Percentiles rank a stretch among this genome's conserved stretches.
Conservation (phyloP, 2,329 filamentous ascomycete species). For the Beauveria sp. region DNA sequence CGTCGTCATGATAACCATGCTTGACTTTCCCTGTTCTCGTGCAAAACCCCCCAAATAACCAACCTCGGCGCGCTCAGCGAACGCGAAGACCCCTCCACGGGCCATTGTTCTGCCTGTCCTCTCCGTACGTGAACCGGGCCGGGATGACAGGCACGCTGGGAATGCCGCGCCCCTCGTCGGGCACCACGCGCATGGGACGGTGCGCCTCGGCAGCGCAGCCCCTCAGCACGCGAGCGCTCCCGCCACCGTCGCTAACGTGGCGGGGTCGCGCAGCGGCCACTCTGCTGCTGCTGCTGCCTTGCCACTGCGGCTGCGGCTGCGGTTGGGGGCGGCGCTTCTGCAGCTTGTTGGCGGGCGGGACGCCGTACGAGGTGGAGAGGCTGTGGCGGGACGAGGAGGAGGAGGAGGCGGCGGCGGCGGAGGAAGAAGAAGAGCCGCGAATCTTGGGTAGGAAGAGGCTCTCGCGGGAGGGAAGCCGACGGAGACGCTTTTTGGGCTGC, state of each 20-base stretch:
- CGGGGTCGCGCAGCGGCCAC: slow-evolving; percentile 9
- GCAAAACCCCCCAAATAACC: background rate
- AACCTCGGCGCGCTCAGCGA: background rate
- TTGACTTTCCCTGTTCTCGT: background rate
- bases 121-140: slow-evolving; percentile 30
- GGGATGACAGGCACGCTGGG: slow-evolving; percentile 38
- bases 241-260: slow-evolving; percentile 15
- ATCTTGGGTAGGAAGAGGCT: slow-evolving; percentile 28
- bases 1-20: background rate
- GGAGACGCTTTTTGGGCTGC: slow-evolving; percentile 41
- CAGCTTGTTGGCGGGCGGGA: slow-evolving; percentile 16
- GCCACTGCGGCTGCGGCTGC: background rate
- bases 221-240: slow-evolving; percentile 19
- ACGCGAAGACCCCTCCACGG: slow-evolving; percentile 22
- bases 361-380: slow-evolving; percentile 18
- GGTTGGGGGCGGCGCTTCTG: slow-evolving; percentile 18
- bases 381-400: slow-evolving; percentile 20
- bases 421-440: slow-evolving; percentile 20
- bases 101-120: slow-evolving; percentile 26
- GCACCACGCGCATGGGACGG: slow-evolving; percentile 31
- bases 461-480: slow-evolving; percentile 41
- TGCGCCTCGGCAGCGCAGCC: slow-evolving; percentile 16
- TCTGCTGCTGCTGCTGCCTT: background rate
- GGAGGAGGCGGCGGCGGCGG: slow-evolving; percentile 20
- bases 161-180: slow-evolving; percentile 39